Conservation (phyloP, 2,329 filamentous ascomycete genomes). For the Ophiocordyceps camponoti-rufipedis region DNA sequence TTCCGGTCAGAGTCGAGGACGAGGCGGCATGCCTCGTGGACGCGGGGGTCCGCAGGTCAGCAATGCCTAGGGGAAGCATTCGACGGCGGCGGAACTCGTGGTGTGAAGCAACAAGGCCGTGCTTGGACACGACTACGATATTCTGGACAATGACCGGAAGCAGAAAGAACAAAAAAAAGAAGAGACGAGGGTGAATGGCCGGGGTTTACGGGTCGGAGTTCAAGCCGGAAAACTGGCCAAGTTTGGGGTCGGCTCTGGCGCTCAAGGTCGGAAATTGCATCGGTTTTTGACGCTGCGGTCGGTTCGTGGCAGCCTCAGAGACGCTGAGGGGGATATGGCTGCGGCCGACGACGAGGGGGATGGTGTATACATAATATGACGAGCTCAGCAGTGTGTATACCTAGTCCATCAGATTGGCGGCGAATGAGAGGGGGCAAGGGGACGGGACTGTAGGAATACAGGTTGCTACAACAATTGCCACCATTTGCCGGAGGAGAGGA, state of each 20-base stretch:
- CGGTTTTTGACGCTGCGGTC: constrained; percentile 2
- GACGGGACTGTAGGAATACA: background rate
- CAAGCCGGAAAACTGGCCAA: constrained; percentile 11
- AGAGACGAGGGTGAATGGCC: background rate
- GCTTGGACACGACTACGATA: background rate
- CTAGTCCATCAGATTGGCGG: background rate
- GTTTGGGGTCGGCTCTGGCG: constrained; percentile 9
- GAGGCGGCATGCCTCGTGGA: constrained; percentile 46
- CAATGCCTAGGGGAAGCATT: constrained; percentile 23
- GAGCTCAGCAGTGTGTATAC: background rate
- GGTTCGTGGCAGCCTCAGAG: background rate
- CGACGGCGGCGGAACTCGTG: constrained; percentile 1
- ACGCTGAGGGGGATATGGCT: no score
- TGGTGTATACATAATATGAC: background rate
- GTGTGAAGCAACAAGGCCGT: background rate
- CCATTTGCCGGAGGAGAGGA: no score
- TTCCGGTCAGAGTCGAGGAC: constrained; percentile 44
- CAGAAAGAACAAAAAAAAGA: background rate
- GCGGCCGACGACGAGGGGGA: background rate
- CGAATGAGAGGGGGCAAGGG: background rate
- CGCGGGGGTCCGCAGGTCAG: constrained; percentile 40
- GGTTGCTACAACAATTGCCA: background rate
- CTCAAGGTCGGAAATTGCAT: constrained; percentile 5
- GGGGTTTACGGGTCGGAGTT: constrained; percentile 10
- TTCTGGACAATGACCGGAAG: background rate